These are phyloP conservation scores for Haplosporangium gracile DNA, from an alignment of 192 early-diverging fungal genomes.

Conservation along the genomic window DNA sequence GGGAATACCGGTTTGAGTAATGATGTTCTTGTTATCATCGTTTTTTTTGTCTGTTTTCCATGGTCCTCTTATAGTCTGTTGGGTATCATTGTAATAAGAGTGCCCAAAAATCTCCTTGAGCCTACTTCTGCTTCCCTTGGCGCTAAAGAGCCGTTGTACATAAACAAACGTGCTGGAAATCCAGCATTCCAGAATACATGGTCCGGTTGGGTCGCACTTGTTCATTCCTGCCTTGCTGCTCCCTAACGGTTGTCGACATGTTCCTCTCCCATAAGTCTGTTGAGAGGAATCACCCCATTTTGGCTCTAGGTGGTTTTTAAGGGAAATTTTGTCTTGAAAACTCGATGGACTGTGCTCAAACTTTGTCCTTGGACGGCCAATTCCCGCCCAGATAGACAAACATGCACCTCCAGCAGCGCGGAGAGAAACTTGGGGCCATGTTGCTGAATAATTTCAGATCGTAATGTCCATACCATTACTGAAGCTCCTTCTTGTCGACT, in stretches of 20 bases:
- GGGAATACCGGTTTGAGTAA: not conserved
- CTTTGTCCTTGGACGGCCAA: not conserved
- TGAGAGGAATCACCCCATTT: not conserved
- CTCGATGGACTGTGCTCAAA: not conserved
- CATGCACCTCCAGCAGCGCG: not conserved
- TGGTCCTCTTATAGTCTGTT: not conserved
- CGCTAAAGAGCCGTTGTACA: not conserved
- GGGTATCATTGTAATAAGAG: not conserved
- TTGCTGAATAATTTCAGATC: not conserved
- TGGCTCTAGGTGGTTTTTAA: not conserved
- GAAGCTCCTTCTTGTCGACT: conserved; percentile 95
- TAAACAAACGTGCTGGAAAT: not conserved
- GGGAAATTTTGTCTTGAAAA: not conserved
- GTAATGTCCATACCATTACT: conserved; percentile 80
- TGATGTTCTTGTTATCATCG: not conserved
- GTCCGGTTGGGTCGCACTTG: not conserved
- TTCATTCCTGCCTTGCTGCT: not conserved
- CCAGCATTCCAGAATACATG: not conserved
- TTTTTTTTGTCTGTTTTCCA: not conserved
- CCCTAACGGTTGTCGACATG: not conserved
- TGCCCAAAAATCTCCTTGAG: not conserved
- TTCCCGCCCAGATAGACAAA: not conserved
- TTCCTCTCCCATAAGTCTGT: not conserved
- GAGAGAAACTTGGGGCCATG: too few relatives aligned
- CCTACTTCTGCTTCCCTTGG: not conserved